Percentiles rank a stretch among this genome's conserved stretches.
Conservation (phyloP, 106 monocot species). For the Triglochin maritima region DNA sequence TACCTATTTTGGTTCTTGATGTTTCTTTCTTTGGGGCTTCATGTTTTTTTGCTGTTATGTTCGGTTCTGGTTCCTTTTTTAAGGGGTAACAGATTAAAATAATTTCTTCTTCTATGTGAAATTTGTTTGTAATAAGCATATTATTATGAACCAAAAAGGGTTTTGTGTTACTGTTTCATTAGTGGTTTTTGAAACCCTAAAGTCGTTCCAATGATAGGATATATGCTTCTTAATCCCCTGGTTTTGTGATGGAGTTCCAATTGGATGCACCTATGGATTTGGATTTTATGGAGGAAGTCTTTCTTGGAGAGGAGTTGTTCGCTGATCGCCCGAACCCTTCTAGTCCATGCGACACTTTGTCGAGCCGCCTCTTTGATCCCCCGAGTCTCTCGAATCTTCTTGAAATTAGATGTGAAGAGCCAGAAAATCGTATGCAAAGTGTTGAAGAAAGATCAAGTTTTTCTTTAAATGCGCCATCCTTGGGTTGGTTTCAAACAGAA, state of each 20-base stretch:
- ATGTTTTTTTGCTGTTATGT: no score
- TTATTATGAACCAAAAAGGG: no score
- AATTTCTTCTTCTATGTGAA: no score
- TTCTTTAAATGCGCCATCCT: not conserved
- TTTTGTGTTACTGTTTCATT: no score
- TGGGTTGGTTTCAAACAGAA: no score
- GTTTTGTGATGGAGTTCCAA: not conserved
- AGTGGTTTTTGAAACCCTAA: not conserved
- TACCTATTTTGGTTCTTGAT: no score
- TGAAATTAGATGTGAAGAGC: not conserved
- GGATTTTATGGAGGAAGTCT: conserved; percentile 21
- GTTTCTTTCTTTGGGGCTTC: no score
- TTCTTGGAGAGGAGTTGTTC: conserved; percentile 8
- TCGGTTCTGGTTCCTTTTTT: no score
- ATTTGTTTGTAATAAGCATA: no score
- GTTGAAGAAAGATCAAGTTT: not conserved
- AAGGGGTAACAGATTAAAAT: no score
- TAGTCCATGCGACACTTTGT: not conserved
- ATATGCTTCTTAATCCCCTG: not conserved
- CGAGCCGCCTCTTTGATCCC: not conserved
- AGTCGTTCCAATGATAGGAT: conserved; percentile 11
- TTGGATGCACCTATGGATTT: conserved; percentile 8
- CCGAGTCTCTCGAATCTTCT: no score
- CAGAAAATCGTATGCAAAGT: not conserved
- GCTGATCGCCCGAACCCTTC: not conserved